Percentiles rank a stretch among this genome's conserved stretches.
Evolutionary conservation across 257 asterid genomes (phyloP).

Genomic region (Ophiorrhiza pumila): DNA sequence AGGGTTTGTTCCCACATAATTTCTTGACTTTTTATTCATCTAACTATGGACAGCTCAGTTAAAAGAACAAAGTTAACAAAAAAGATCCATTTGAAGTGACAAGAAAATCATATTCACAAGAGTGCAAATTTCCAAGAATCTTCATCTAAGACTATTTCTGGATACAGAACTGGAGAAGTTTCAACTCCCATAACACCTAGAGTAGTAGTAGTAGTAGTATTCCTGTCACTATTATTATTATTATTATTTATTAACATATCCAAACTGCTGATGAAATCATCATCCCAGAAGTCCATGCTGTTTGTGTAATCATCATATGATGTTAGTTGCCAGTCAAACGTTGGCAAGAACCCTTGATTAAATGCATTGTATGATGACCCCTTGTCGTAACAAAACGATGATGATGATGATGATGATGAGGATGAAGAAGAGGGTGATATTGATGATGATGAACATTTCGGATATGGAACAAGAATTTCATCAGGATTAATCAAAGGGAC

Average conservation of each 20-base stretch:
- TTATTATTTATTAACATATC: constrained; percentile 39
- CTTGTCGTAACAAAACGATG: constrained; percentile 24
- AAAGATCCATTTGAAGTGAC: neutral
- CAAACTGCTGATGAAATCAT: constrained; percentile 48
- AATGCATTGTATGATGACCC: constrained; percentile 19
- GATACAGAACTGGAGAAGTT: neutral
- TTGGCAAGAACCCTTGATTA: constrained; percentile 37
- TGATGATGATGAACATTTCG: constrained; percentile 27
- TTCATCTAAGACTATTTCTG: constrained; percentile 15
- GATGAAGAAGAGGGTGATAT: constrained; percentile 29
- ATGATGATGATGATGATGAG: constrained; percentile 23
- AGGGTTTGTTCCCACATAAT: constrained; percentile 7
- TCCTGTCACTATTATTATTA: constrained; percentile 22
- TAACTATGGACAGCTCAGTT: constrained; percentile 17
- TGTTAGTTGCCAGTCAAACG: constrained; percentile 30
- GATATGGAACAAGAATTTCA: constrained; percentile 46
- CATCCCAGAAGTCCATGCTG: constrained; percentile 61
- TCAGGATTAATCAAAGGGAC: constrained; percentile 69
- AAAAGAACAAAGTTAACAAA: constrained; percentile 5
- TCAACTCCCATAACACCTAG: neutral
- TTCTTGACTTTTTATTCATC: constrained; percentile 13
- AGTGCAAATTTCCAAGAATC: constrained; percentile 28
- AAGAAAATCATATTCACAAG: constrained; percentile 11
- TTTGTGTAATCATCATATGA: constrained; percentile 29
- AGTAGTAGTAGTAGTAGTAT: too few relatives aligned